Base-by-base conservation (phyloP, 1,139 yeast genomes). In the Kodamaea derodonti region DNA sequence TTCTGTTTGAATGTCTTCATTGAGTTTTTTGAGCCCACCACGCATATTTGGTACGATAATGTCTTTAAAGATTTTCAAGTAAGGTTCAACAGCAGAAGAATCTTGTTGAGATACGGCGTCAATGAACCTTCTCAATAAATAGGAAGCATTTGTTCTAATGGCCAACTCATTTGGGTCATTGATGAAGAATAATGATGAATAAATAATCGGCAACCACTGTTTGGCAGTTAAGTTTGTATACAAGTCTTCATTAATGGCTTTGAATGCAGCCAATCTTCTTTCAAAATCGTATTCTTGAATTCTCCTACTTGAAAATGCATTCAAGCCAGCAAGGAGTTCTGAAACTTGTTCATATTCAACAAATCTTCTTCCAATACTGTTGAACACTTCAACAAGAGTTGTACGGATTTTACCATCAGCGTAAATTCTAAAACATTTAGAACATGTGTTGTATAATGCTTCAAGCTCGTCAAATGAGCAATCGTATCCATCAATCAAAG, bases 121-220 rank as follows among this genome's bases (percentile, higher is more conserved):
- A 33, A 86, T 62, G 52, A 80, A 87, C 32, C 84, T 68, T 38
- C 70, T 72, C 42, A 92, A 56, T 1, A 81, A 62, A 47, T 74
- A 81, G 1, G 86, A 64, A 1, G 96, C 87, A 51, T 84, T 87
- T 1, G 86, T 75, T 56, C 97, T 72, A 35, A 92, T 64, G 0
- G 95, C 83, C 39, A 84, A 67, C 54, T 92, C 99, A 15, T 78
- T 81, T 24, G 79, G 81, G 49, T 87, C 95, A 40, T 80, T 80
- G 39, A 92, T 74, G 54, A 76, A 85, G 51, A 64, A 88, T 29
- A 92, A 66, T 40, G 79, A 71, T 40, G 80, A 75, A 53, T 82
- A 74, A 25, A 92, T 41, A 3, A 94, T 51, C 2, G 97, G 97
- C 7, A 75, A 50, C 98, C 98, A 94, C 49, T 87, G 88, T 3